Base-by-base conservation (phyloP, 2,329 filamentous ascomycete species). In the Aureobasidium sp. region DNA sequence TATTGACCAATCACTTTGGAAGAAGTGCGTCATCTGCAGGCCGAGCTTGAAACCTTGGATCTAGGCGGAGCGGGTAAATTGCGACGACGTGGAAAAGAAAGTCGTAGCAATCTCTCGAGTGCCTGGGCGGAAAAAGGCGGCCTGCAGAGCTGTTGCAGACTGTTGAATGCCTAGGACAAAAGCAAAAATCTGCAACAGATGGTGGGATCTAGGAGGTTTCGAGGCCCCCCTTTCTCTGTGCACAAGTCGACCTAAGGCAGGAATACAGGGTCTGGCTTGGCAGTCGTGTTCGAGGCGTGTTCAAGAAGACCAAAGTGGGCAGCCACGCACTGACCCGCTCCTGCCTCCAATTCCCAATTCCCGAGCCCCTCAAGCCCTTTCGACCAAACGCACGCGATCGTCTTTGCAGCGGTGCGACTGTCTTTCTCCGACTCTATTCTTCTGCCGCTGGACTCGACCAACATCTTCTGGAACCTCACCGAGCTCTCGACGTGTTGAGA, bases 301-400 rank as follows among this genome's bases (percentile, higher is more conserved):
- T n/a, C 14, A 19, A 12, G 38, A 24, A 29, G 17, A 48, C 19
- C 42, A 35, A 14, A 47, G 42, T 47, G 42, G 42, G 21, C 29
- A 14, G n/a, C 16, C 14, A 11, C 25, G 42, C 40, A 44, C 44
- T 48, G 32, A 11, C 44, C 44, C 44, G n/a, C n/a, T n/a, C 44
- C 14, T 30, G 42, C 35, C 30, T 47, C 30, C 10, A 17, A 37
- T 17, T 35, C n/a, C 41, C 41, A 45, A 45, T 45, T 48, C 44
- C 42, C 42, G 21, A 35, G 30, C 30, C 42, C 42, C 42, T 47
- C 44, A n/a, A n/a, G n/a, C n/a, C n/a, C n/a, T n/a, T n/a, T n/a
- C n/a, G n/a, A n/a, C n/a, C n/a, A n/a, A n/a, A n/a, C n/a, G n/a
- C n/a, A n/a, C n/a, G n/a, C n/a, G n/a, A n/a, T n/a, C n/a, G n/a